These are phyloP conservation scores for Saccharomycopsis sp. DNA, from an alignment of 805 yeast genomes.

Conservation along the genomic window DNA sequence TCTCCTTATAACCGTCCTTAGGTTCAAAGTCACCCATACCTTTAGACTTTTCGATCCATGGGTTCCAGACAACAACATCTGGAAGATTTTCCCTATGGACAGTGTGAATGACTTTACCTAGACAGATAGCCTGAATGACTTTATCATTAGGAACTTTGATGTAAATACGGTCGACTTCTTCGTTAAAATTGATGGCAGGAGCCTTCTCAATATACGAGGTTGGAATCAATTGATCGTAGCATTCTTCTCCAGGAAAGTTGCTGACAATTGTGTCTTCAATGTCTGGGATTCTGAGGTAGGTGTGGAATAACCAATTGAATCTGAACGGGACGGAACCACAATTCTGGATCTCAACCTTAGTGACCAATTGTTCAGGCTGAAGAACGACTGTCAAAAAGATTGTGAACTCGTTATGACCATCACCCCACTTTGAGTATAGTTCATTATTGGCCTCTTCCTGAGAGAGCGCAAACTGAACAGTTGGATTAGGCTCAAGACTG, in stretches of 20 bases:
- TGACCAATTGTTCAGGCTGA: conserved; percentile 49
- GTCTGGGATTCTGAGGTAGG: conserved; percentile 71
- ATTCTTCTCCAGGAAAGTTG: conserved; percentile 65
- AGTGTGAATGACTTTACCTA: conserved; percentile 65
- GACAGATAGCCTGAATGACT: conserved; percentile 58
- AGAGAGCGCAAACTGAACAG: conserved; percentile 85
- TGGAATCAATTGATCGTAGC: conserved; percentile 69
- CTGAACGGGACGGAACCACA: conserved; percentile 58
- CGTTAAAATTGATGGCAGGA: conserved; percentile 66
- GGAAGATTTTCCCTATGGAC: conserved; percentile 56
- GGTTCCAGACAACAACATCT: conserved; percentile 92
- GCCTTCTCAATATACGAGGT: conserved; percentile 60
- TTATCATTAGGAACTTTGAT: conserved; percentile 49
- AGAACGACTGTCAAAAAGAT: conserved; percentile 64
- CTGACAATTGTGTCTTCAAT: conserved; percentile 71
- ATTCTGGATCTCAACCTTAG: conserved; percentile 72
- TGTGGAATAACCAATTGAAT: conserved; percentile 94
- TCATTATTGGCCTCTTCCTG: conserved; percentile 75
- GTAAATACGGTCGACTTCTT: conserved; percentile 84
- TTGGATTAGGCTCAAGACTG: conserved; percentile 50
- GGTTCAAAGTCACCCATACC: conserved; percentile 89
- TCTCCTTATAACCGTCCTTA: conserved; percentile 69
- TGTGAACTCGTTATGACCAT: conserved; percentile 60
- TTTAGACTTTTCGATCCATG: conserved; percentile 80
- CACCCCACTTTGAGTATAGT: conserved; percentile 50